Base-by-base conservation (phyloP, 2,329 filamentous ascomycete species). In the Zymoseptoria pseudotritici region DNA sequence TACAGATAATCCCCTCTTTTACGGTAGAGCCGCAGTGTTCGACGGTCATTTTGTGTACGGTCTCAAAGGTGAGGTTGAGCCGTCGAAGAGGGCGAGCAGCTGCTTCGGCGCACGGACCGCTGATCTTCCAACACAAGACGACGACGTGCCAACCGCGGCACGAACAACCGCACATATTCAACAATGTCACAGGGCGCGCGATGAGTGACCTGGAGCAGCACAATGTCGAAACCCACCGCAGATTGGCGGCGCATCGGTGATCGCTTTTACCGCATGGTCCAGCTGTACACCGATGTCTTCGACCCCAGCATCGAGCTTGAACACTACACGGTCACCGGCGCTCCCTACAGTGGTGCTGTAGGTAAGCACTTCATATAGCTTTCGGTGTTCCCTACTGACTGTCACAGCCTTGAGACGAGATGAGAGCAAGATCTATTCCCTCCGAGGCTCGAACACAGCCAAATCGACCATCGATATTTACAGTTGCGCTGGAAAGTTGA, bases 171-270 rank as follows among this genome's bases (percentile, higher is more conserved):
- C n/a, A 17, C 13, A 46, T 21, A 55, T 20, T 17, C 22, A 36
- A 55, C 53, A 36, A 24, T 26, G 53, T 36, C 53, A 11, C 9
- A 17, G 11, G 21, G 19, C 36, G 54, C 53, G 50, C 9, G 19
- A 60, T 57, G 54, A 36, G 7, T 24, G 20, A 26, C 20, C 24
- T 19, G n/a, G 19, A 11, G 49, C 29, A 22, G 53, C 57, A 62
- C 52, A 9, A 77, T 76, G 75, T 77, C 79, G 62, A 86, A 85
- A 71, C 83, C 92, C 71, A 90, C 90, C 69, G 89, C 90, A 70
- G 90, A 93, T 75, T 99, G 94, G 94, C 91, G 96, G 80, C 89
- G 85, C 76, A 86, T 97, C 66, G 94, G 91, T 72, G 89, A 95
- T 76, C 88, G 86, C 71, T 97, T 95, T 81, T 99, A 97, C 79